Conservation (phyloP, 768 basidiomycete genomes). For the Chalciporus pseudorubinellus region DNA sequence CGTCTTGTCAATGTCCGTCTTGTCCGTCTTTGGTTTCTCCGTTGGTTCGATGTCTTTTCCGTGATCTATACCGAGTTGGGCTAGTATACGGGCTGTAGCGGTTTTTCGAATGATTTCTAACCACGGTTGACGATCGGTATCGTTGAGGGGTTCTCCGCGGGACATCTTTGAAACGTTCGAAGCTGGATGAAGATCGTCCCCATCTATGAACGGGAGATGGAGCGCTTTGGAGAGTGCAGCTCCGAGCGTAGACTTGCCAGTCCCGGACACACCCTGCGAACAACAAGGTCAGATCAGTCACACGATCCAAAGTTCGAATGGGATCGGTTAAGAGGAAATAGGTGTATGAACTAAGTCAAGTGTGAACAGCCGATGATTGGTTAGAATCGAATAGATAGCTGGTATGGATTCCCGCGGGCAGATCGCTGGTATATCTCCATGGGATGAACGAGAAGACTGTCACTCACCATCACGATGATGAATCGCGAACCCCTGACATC, state of each 20-base stretch:
- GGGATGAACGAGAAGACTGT: background rate
- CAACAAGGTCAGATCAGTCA: background rate
- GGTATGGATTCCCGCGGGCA: too few species aligned
- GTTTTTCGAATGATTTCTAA: conserved; percentile 65
- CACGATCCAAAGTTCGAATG: background rate
- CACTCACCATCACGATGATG: conserved; percentile 53
- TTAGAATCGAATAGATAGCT: too few species aligned
- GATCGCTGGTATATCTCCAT: too few species aligned
- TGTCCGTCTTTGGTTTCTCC: conserved; percentile 5
- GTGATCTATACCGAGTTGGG: conserved; percentile 1
- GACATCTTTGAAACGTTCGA: conserved; percentile 89
- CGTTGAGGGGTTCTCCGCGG: conserved; percentile 67
- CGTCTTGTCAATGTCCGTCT: too few species aligned
- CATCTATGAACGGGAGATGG: conserved; percentile 80
- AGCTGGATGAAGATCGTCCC: conserved; percentile 81
- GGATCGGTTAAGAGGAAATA: background rate
- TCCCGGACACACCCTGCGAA: conserved; percentile 66
- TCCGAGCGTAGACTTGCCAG: conserved; percentile 73
- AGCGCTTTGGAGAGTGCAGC: conserved; percentile 56
- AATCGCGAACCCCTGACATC: conserved; percentile 23
- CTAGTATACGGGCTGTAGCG: conserved; percentile 38
- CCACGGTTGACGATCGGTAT: conserved; percentile 87
- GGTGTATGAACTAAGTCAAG: background rate
- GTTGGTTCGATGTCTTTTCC: conserved; percentile 28
- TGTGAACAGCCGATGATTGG: background rate